Evolutionary conservation across 805 yeast species (phyloP).

Genomic region (Zygotorulaspora sp.): DNA sequence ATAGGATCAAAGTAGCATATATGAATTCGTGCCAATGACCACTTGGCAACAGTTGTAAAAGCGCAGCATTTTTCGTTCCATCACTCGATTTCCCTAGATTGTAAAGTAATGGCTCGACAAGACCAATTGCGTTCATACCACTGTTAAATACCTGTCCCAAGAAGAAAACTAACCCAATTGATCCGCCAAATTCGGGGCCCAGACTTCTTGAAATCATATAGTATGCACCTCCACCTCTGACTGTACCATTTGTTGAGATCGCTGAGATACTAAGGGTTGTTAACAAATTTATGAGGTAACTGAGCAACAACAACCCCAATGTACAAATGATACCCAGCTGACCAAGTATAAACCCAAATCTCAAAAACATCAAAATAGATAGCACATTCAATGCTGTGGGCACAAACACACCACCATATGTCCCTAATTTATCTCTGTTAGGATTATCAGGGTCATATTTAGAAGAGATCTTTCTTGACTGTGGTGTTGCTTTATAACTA

Average conservation of each 20-base stretch:
- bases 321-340: constrained; percentile 89
- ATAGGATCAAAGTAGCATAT: constrained; percentile 67
- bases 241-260: constrained; percentile 95
- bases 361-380: constrained; percentile 88
- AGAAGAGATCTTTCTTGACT: constrained; percentile 25
- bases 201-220: constrained; percentile 92
- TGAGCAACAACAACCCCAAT: constrained; percentile 56
- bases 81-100: constrained; percentile 57
- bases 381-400: constrained; percentile 92
- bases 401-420: constrained; percentile 84
- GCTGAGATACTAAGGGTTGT: constrained; percentile 92
- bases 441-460: constrained; percentile 33
- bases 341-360: constrained; percentile 94
- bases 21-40: constrained; percentile 62
- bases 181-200: constrained; percentile 98
- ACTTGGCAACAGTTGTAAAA: constrained; percentile 57
- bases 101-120: constrained; percentile 81
- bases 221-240: constrained; percentile 97
- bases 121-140: constrained; percentile 92
- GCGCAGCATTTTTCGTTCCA: constrained; percentile 43
- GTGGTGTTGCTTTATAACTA: constrained; percentile 28
- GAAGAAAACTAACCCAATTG: constrained; percentile 91
- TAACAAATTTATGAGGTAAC: constrained; percentile 74
- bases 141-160: constrained; percentile 90
- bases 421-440: constrained; percentile 55